Percentiles rank a stretch among this genome's conserved stretches.
Conservation (phyloP, 2,329 filamentous ascomycete species). For the Harringtonia aguacate region DNA sequence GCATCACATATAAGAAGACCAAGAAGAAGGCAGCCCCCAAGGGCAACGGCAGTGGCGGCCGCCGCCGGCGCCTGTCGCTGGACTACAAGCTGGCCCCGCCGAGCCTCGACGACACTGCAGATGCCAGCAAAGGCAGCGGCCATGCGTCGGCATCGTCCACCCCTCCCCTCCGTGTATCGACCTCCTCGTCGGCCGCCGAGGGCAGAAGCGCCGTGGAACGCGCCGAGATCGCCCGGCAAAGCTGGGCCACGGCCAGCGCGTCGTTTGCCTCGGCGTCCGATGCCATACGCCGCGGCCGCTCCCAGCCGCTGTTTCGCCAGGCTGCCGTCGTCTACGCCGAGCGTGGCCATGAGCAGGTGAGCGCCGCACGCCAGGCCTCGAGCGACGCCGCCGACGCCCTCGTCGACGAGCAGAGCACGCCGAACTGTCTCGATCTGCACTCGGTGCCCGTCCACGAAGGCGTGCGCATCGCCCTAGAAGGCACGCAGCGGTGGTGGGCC, state of each 20-base stretch:
- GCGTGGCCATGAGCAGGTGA: conserved; percentile 53
- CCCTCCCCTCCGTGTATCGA: background rate
- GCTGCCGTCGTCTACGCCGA: conserved; percentile 69
- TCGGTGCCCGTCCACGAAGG: conserved; percentile 74
- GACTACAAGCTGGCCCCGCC: conserved; percentile 27
- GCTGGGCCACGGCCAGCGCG: conserved; percentile 6
- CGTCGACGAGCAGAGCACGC: conserved; percentile 57
- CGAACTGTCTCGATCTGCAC: conserved; percentile 71
- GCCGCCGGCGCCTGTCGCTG: conserved; percentile 24
- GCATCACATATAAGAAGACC: background rate
- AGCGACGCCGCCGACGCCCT: conserved; percentile 59
- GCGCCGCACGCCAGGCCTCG: conserved; percentile 43
- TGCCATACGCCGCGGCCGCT: conserved; percentile 41
- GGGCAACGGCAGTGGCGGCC: conserved; percentile 18
- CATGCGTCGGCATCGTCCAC: background rate
- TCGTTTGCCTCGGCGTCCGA: conserved; percentile 27
- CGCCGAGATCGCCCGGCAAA: background rate
- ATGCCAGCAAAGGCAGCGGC: background rate
- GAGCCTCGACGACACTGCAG: background rate
- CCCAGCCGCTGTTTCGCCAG: conserved; percentile 62
- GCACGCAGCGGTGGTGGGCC: conserved; percentile 67
- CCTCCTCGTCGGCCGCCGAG: too few species aligned
- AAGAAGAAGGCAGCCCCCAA: background rate
- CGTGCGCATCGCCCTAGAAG: conserved; percentile 61
- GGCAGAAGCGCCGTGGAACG: background rate